phyloP scores from a whole-genome alignment of 805 yeast species.

The Grigorovia yakushimaensis region DNA sequence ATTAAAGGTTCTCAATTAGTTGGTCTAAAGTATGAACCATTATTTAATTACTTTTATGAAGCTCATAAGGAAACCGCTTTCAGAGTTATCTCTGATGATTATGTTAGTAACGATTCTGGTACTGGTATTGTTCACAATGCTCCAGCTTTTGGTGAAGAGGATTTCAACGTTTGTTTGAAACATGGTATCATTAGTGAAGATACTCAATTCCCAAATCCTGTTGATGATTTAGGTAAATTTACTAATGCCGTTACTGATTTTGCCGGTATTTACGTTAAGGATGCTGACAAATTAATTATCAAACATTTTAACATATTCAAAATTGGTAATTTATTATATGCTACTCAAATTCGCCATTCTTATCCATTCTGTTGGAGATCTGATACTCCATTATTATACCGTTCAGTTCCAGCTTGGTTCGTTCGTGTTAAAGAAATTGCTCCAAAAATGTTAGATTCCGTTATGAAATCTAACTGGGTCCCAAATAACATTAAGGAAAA shows the following conservation, averaged over 20 bases:
- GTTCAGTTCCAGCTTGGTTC: conserved; percentile 98
- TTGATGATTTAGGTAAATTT: conserved; percentile 87
- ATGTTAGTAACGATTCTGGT: conserved; percentile 92
- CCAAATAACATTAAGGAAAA: conserved; percentile 85
- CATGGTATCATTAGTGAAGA: conserved; percentile 67
- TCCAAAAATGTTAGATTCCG: conserved; percentile 82
- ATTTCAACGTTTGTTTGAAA: conserved; percentile 71
- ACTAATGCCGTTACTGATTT: conserved; percentile 65
- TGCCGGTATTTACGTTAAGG: conserved; percentile 83
- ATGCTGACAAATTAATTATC: conserved; percentile 87
- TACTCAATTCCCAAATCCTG: conserved; percentile 79
- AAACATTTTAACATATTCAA: conserved; percentile 74
- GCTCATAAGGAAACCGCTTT: conserved; percentile 69
- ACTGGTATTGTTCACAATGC: conserved; percentile 98
- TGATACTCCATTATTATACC: conserved; percentile 91
- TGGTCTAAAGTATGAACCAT: conserved; percentile 74
- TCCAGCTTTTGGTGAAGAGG: conserved; percentile 99
- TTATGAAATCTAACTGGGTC: conserved; percentile 88
- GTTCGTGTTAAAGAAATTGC: conserved; percentile 80
- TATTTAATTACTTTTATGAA: conserved; percentile 72
- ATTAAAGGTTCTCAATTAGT: conserved; percentile 70
- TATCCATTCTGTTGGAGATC: conserved; percentile 99
- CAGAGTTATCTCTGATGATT: conserved; percentile 70
- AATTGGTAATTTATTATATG: conserved; percentile 61
- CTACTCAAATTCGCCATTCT: conserved; percentile 83